Evolutionary conservation across 1,284 basidiomycete genomes (phyloP).

Genomic region (Filobasidium uniguttulatum): DNA sequence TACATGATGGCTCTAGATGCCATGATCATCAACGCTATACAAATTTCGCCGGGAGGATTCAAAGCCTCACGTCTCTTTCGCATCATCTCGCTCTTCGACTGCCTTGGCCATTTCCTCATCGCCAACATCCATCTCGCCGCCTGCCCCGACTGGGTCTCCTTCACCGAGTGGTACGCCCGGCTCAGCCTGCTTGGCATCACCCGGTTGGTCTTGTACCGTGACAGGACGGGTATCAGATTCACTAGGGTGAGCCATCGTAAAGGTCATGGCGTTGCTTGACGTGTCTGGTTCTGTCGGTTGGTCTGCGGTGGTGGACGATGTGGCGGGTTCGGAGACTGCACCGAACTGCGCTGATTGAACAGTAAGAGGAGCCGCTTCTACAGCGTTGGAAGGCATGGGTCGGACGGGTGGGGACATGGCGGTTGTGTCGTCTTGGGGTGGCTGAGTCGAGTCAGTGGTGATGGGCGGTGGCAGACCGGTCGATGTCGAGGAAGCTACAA

Average conservation of each 20-base stretch:
- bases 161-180: conserved; percentile 7
- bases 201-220: neutral
- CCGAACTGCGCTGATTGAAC: neutral
- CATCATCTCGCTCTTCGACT: too few relatives aligned
- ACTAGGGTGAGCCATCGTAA: too few relatives aligned
- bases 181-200: neutral
- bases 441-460: too few relatives aligned
- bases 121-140: conserved; percentile 9
- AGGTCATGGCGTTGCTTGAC: neutral
- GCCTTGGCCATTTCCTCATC: conserved; percentile 6
- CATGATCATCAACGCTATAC: too few relatives aligned
- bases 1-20: too few relatives aligned
- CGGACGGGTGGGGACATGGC: neutral
- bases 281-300: too few relatives aligned
- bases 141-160: conserved; percentile 9
- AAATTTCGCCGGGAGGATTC: too few relatives aligned
- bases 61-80: too few relatives aligned
- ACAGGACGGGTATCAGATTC: neutral
- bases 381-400: neutral
- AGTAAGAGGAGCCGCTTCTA: neutral
- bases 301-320: too few relatives aligned
- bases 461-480: too few relatives aligned
- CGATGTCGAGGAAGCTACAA: too few relatives aligned
- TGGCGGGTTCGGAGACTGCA: neutral
- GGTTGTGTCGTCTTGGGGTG: neutral